Base-by-base conservation (phyloP, 2,329 filamentous ascomycete species). In the Hysterium pulicare region DNA sequence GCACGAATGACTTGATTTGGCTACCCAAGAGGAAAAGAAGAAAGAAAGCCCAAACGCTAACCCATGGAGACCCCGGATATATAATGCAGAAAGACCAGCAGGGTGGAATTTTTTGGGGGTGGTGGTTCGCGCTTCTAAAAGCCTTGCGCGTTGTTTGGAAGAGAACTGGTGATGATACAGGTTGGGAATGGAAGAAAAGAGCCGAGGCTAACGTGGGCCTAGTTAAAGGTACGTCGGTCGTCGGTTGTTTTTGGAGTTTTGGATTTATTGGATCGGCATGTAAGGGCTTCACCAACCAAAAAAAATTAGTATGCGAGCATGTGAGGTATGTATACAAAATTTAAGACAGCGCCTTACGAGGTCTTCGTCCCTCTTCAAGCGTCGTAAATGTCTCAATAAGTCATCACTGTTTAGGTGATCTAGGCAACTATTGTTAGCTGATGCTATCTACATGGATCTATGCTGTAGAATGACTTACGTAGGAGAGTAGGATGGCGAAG, bases 401-500 rank as follows among this genome's bases (percentile, higher is more conserved):
- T 40, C 42, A 56, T 48, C 58, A 65, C 51, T 66, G 57, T 43
- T 60, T 57, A 17, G 63, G 63, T 44, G 63, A 67, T 40, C 63
- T 67, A 33, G 32, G 6, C 17, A 17, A n/a, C n/a, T 13, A 6
- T 24, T 32, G 48, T 66, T 47, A 67, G 61, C 33, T 20, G 32
- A n/a, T n/a, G 37, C 21, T 20, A 40, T 41, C 23, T 39, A 5
- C 32, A 15, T 58, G 56, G 54, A 55, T 61, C 53, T 55, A 59
- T 55, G 51, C 56, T 46, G 44, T 26, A 33, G 38, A 30, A 21
- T 17, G 15, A 67, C 69, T 71, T 68, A 73, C 69, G 68, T 72
- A 19, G 71, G 70, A 46, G 69, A 72, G 53, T 71, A 74, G 16
- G 54, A 52, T 8, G 63, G 63, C 10, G 57, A 60, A 15, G 62